phyloP scores from a whole-genome alignment of 352 stramenopile genomes.

The Globisporangium takayamanum region DNA sequence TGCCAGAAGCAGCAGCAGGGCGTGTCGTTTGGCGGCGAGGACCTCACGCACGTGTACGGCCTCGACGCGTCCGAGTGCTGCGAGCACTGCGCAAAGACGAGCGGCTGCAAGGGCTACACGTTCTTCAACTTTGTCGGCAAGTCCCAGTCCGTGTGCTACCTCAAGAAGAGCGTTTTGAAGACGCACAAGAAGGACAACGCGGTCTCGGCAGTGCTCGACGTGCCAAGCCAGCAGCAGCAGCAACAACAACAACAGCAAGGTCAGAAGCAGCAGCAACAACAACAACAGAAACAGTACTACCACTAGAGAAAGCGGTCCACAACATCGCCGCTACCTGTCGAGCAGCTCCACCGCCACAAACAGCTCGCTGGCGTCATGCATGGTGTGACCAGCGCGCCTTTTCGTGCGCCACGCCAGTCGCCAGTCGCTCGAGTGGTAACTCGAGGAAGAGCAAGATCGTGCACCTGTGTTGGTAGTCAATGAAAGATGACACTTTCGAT shows the following conservation, averaged over 20 bases:
- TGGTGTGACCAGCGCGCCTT: no score
- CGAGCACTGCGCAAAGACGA: conserved; percentile 7
- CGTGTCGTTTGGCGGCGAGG: conserved; percentile 5
- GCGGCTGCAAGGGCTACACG: conserved; percentile 16
- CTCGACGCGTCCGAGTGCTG: conserved; percentile 10
- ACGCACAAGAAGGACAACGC: conserved; percentile 4
- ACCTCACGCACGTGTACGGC: conserved; percentile 6
- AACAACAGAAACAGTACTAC: conserved; percentile 3
- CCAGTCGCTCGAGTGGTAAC: no score
- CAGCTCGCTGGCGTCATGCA: no score
- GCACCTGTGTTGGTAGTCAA: no score
- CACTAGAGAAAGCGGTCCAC: background rate
- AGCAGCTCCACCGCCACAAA: background rate
- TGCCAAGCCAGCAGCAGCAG: conserved; percentile 1
- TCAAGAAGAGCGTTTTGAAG: conserved; percentile 10
- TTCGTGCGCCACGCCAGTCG: no score
- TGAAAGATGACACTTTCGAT: no score
- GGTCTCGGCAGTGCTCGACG: conserved; percentile 1
- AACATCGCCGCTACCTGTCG: background rate
- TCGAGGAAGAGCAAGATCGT: no score
- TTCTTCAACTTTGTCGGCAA: conserved; percentile 5
- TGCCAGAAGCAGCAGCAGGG: conserved; percentile 4
- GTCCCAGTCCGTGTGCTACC: conserved; percentile 9
- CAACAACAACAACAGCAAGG: conserved; percentile 3
- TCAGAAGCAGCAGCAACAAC: conserved; percentile 3